These are phyloP conservation scores for Chenopodium album DNA, from an alignment of 148 eudicot species.

Conservation along the genomic window DNA sequence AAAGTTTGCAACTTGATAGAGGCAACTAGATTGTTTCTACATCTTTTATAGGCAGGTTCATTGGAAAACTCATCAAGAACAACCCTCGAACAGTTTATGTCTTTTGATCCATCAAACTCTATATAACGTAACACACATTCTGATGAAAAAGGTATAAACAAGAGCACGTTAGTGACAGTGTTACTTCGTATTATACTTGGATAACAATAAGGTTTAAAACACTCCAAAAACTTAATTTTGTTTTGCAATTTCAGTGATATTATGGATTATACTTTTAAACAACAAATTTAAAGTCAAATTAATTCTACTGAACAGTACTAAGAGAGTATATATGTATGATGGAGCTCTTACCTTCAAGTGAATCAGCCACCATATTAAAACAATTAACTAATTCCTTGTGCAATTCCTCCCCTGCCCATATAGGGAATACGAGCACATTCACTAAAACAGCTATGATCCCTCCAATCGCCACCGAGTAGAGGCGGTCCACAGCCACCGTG, in stretches of 20 bases:
- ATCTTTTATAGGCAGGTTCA: constrained; percentile 61
- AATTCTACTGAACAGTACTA: too few species aligned
- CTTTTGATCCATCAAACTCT: constrained; percentile 23
- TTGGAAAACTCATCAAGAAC: constrained; percentile 56
- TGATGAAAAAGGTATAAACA: background rate
- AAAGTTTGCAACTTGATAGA: constrained; percentile 47
- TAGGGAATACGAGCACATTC: constrained; percentile 53
- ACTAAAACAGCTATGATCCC: constrained; percentile 51
- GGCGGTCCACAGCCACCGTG: constrained; percentile 40
- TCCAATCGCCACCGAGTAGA: constrained; percentile 60
- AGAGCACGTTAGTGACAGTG: background rate
- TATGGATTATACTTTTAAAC: too few species aligned
- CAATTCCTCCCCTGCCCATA: constrained; percentile 69
- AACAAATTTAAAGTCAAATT: too few species aligned
- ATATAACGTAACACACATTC: constrained; percentile 58
- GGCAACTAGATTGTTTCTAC: constrained; percentile 47
- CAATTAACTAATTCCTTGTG: constrained; percentile 51
- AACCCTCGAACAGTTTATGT: constrained; percentile 38
- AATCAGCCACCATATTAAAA: constrained; percentile 49
- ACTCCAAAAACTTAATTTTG: background rate
- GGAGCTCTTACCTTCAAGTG: constrained; percentile 49
- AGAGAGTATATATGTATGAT: background rate
- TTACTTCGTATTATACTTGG: too few species aligned
- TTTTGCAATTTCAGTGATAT: too few species aligned
- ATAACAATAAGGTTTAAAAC: background rate